Conservation (phyloP, 768 basidiomycete genomes). For the Trametes meyenii region DNA sequence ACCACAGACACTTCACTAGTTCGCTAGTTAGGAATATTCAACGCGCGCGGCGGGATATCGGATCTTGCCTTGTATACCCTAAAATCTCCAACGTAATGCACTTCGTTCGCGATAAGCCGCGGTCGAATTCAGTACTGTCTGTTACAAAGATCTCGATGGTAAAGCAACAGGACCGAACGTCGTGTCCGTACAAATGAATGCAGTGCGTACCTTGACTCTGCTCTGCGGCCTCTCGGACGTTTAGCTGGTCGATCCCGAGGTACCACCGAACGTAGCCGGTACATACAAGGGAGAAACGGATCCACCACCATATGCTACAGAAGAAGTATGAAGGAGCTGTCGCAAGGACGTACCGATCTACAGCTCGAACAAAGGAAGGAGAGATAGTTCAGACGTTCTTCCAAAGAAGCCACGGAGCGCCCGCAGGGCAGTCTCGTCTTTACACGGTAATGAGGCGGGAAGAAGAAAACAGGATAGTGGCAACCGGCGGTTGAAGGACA, state of each 20-base stretch:
- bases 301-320: not conserved
- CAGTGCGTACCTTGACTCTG: not conserved
- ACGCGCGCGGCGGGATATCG: not conserved
- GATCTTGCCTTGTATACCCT: too few species aligned
- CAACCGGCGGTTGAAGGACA: not conserved
- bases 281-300: not conserved
- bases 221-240: not conserved
- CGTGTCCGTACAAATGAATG: not conserved
- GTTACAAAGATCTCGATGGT: too few species aligned
- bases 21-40: not conserved
- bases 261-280: not conserved
- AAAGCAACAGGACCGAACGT: not conserved
- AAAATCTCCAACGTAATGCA: too few species aligned
- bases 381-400: not conserved
- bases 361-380: not conserved
- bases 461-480: not conserved
- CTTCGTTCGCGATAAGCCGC: too few species aligned
- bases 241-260: not conserved
- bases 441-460: constrained; percentile 6
- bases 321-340: not conserved
- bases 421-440: not conserved
- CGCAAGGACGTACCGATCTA: not conserved
- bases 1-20: not conserved
- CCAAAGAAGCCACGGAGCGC: not conserved
- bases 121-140: too few species aligned